Conservation (phyloP, 495 filamentous ascomycete genomes). For the Neurospora terricola region DNA sequence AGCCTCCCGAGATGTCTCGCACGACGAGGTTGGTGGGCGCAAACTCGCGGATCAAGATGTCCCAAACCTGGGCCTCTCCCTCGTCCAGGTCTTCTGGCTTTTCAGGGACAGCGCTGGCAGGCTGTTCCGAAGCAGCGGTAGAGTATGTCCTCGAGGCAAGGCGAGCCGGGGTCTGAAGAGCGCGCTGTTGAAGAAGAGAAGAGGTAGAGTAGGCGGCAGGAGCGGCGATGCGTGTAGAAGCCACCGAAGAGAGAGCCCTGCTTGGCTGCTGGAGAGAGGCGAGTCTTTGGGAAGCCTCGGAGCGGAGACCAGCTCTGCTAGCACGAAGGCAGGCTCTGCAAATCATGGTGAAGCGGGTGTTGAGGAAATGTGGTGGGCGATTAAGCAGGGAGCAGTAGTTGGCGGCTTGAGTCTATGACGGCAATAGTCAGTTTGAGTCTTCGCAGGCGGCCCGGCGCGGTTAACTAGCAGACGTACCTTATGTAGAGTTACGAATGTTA, state of each 20-base stretch:
- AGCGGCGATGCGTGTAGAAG: not conserved
- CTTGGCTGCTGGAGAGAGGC: not conserved
- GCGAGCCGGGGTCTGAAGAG: conserved; percentile 1
- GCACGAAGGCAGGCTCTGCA: conserved; percentile 18
- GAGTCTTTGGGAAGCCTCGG: not conserved
- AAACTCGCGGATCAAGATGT: conserved; percentile 31
- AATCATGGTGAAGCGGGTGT: conserved; percentile 10
- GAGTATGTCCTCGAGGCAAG: not conserved
- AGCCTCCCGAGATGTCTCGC: conserved; percentile 70
- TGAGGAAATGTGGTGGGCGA: not conserved
- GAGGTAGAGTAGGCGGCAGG: not conserved
- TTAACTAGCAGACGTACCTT: not conserved
- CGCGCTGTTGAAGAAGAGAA: conserved; percentile 1
- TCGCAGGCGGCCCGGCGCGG: not conserved
- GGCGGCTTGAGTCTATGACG: not conserved
- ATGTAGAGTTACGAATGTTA: not conserved
- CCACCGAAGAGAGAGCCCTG: not conserved
- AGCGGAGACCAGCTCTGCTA: not conserved
- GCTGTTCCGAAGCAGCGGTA: not conserved
- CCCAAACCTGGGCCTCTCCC: conserved; percentile 38
- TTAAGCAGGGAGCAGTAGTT: not conserved
- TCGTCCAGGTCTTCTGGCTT: conserved; percentile 33
- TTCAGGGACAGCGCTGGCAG: conserved; percentile 10
- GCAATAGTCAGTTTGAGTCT: not conserved
- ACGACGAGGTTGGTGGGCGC: conserved; percentile 43